Percentiles rank a stretch among this genome's conserved stretches.
phyloP scores from a whole-genome alignment of 768 basidiomycete genomes.

The Imleria badia region DNA sequence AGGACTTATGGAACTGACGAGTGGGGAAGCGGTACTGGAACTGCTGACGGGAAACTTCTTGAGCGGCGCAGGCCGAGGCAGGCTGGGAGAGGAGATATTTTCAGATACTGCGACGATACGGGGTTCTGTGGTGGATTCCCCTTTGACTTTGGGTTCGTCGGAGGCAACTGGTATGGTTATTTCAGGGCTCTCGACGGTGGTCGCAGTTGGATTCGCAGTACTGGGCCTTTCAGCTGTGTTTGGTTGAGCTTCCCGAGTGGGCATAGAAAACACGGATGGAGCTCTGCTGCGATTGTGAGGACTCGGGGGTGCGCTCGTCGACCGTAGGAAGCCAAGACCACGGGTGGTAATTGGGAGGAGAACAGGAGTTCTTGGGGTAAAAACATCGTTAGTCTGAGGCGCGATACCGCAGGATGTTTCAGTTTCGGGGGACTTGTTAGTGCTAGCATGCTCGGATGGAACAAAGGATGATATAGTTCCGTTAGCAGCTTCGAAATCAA shows the following conservation, averaged over 20 bases:
- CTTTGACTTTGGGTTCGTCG: constrained; percentile 4
- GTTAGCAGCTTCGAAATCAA: constrained; percentile 74
- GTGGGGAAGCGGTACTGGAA: constrained; percentile 10
- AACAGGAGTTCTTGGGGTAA: constrained; percentile 25
- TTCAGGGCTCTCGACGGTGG: not conserved
- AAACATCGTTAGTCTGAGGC: constrained; percentile 2
- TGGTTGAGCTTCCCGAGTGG: constrained; percentile 1
- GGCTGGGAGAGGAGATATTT: not conserved
- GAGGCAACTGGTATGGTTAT: not conserved
- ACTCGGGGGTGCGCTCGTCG: constrained; percentile 58
- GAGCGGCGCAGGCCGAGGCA: not conserved
- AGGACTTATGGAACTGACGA: constrained; percentile 13
- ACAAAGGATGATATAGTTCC: constrained; percentile 48
- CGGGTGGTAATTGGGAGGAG: constrained; percentile 45
- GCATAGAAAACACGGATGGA: constrained; percentile 2
- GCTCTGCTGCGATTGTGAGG: constrained; percentile 34
- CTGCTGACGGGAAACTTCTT: constrained; percentile 20
- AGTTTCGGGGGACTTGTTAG: constrained; percentile 31
- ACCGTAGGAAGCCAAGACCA: constrained; percentile 51
- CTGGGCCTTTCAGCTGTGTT: not conserved
- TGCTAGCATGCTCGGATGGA: constrained; percentile 32
- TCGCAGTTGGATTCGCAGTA: not conserved
- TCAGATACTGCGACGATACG: not conserved
- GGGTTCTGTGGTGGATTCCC: not conserved
- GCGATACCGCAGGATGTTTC: constrained; percentile 11